A percentile compares a stretch with the other conserved stretches of the same genome.
phyloP scores from a whole-genome alignment of 2,329 filamentous ascomycete species.

The Simplicillium sp. region DNA sequence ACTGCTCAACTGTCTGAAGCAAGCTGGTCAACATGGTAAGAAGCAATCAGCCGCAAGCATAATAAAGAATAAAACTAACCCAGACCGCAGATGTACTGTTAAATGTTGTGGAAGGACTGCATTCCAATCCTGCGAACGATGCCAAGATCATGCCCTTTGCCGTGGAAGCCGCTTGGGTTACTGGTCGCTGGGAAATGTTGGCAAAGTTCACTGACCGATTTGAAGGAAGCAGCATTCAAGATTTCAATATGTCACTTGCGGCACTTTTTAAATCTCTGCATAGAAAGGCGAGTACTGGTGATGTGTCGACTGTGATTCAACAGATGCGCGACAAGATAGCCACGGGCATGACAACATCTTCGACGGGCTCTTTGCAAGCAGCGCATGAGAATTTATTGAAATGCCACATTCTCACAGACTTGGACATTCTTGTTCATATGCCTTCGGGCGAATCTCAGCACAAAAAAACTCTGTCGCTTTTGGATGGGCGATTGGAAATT shows the following conservation, averaged over 20 bases:
- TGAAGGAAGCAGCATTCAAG: constrained; percentile 35
- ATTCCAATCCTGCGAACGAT: constrained; percentile 38
- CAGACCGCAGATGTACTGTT: constrained; percentile 62
- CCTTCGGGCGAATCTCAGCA: constrained; percentile 30
- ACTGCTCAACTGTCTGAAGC: constrained; percentile 78
- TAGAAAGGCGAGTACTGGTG: constrained; percentile 38
- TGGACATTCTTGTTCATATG: constrained; percentile 62
- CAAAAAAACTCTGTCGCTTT: constrained; percentile 19
- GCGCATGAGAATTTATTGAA: constrained; percentile 80
- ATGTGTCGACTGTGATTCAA: constrained; percentile 49
- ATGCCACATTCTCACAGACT: constrained; percentile 77
- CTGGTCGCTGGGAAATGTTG: constrained; percentile 69
- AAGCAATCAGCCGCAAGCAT: constrained; percentile 1
- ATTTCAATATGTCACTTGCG: constrained; percentile 80
- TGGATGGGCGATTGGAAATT: constrained; percentile 75
- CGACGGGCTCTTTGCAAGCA: constrained; percentile 71
- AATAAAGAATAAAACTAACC: background rate
- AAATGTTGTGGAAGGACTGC: constrained; percentile 76
- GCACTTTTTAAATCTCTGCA: constrained; percentile 44
- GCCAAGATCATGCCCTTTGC: constrained; percentile 70
- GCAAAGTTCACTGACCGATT: constrained; percentile 53
- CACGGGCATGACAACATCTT: constrained; percentile 63
- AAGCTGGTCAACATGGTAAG: constrained; percentile 89
- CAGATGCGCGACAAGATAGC: constrained; percentile 62
- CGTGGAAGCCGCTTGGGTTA: constrained; percentile 87